Evolutionary conservation across 2,329 filamentous ascomycete species (phyloP).

Genomic region (Colletotrichum melonis): DNA sequence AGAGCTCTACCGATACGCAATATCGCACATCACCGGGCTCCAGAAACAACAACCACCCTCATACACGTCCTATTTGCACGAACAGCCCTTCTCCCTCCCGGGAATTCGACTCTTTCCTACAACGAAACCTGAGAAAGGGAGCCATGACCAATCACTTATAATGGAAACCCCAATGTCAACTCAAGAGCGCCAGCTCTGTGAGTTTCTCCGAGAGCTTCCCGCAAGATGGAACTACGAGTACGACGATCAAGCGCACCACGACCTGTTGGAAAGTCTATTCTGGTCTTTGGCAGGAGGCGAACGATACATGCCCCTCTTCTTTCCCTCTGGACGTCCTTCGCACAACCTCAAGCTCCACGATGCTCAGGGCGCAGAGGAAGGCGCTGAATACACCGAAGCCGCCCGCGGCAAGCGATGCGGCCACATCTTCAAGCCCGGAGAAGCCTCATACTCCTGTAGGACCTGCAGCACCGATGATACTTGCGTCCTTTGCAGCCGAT

Average conservation of each 20-base stretch:
- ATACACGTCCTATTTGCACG: not conserved
- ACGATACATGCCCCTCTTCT: slow-evolving; percentile 83
- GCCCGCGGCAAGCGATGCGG: slow-evolving; percentile 94
- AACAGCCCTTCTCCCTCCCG: not conserved
- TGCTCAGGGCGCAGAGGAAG: slow-evolving; percentile 92
- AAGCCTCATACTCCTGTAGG: slow-evolving; percentile 93
- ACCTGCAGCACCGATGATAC: slow-evolving; percentile 96
- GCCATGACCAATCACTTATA: slow-evolving; percentile 33
- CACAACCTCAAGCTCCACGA: slow-evolving; percentile 81
- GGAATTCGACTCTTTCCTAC: not conserved
- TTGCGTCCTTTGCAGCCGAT: slow-evolving; percentile 92
- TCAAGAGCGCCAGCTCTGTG: slow-evolving; percentile 85
- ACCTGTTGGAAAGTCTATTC: slow-evolving; percentile 85
- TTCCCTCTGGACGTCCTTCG: slow-evolving; percentile 78
- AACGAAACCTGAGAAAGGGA: not conserved
- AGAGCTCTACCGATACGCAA: slow-evolving; percentile 20
- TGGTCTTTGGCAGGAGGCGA: slow-evolving; percentile 83
- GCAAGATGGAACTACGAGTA: slow-evolving; percentile 80
- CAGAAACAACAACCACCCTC: not conserved
- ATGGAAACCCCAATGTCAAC: slow-evolving; percentile 70
- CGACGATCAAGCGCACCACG: slow-evolving; percentile 74
- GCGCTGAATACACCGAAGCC: slow-evolving; percentile 92
- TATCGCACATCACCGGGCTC: slow-evolving; percentile 2
- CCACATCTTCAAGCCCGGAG: slow-evolving; percentile 95
- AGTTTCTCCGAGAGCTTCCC: slow-evolving; percentile 84